These are phyloP conservation scores for Xylariaceae sp. DNA, from an alignment of 2,329 filamentous ascomycete genomes.

Conservation along the genomic window DNA sequence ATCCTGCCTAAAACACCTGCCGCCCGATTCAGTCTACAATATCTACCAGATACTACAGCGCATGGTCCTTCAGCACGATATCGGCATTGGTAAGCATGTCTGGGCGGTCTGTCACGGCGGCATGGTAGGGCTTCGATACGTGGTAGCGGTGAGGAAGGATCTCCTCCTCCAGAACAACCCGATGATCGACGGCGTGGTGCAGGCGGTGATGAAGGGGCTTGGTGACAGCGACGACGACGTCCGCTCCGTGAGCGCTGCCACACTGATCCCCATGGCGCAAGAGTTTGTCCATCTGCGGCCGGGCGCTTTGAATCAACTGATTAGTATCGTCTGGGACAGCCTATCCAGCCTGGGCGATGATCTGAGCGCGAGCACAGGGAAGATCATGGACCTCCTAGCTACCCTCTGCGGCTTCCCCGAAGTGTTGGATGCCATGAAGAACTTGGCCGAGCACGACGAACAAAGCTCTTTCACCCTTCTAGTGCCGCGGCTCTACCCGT, in stretches of 20 bases:
- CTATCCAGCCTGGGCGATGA: conserved; percentile 95
- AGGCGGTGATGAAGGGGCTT: conserved; percentile 90
- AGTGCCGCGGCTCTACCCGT: conserved; percentile 90
- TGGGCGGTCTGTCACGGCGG: conserved; percentile 98
- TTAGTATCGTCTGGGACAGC: conserved; percentile 96
- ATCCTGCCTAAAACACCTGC: conserved; percentile 79
- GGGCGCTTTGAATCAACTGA: conserved; percentile 69
- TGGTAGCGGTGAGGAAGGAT: conserved; percentile 92
- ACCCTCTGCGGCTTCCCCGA: conserved; percentile 93
- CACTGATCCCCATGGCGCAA: conserved; percentile 88
- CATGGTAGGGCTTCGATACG: conserved; percentile 93
- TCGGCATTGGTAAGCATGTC: conserved; percentile 65
- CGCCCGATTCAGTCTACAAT: conserved; percentile 70
- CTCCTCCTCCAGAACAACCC: conserved; percentile 75
- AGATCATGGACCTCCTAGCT: conserved; percentile 95
- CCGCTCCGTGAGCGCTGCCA: conserved; percentile 94
- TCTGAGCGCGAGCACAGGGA: conserved; percentile 92
- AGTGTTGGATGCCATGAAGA: conserved; percentile 90
- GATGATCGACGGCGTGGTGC: conserved; percentile 88
- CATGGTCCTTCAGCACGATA: conserved; percentile 86
- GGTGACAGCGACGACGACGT: conserved; percentile 92
- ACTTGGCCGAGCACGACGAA: conserved; percentile 73
- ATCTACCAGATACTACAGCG: conserved; percentile 81
- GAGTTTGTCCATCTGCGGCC: conserved; percentile 88
- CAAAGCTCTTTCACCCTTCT: conserved; percentile 88